Percentiles rank a stretch among this genome's conserved stretches.
These are phyloP conservation scores for Glomus cerebriforme DNA, from an alignment of 192 early-diverging fungal genomes.

Conservation along the genomic window DNA sequence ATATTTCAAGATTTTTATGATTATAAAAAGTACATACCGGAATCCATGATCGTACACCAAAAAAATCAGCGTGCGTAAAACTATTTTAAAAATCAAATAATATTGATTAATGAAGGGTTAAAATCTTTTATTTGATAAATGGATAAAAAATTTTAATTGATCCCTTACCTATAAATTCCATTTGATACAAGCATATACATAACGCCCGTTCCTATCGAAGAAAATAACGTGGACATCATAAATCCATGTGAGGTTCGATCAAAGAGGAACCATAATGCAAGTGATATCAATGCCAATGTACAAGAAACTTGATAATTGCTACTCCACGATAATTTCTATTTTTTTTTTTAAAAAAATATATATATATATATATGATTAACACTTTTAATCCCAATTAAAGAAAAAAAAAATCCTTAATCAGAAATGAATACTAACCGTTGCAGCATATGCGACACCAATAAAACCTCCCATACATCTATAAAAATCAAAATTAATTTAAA, in stretches of 20 bases:
- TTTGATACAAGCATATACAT: conserved; percentile 57
- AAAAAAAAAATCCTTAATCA: not conserved
- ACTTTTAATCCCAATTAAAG: not conserved
- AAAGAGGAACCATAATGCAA: conserved; percentile 73
- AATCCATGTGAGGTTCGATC: conserved; percentile 72
- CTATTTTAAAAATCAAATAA: conserved; percentile 36
- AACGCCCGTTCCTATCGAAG: conserved; percentile 60
- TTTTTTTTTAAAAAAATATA: not conserved
- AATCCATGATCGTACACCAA: conserved; percentile 67
- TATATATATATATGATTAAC: too few species aligned
- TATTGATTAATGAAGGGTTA: not conserved
- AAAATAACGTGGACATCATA: conserved; percentile 52
- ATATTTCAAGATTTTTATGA: not conserved
- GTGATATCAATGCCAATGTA: conserved; percentile 56
- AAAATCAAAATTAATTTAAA: too few species aligned
- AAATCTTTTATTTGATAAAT: not conserved
- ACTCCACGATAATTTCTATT: conserved; percentile 59
- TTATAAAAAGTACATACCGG: conserved; percentile 51
- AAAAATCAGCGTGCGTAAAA: conserved; percentile 70
- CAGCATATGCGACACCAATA: conserved; percentile 67
- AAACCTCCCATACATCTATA: conserved; percentile 53
- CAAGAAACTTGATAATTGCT: conserved; percentile 61
- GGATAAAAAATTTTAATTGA: conserved; percentile 11
- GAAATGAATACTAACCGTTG: conserved; percentile 39
- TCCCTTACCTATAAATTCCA: conserved; percentile 62